phyloP scores from a whole-genome alignment of 192 early-diverging fungal genomes.

The Phlyctochytrium bullatum region DNA sequence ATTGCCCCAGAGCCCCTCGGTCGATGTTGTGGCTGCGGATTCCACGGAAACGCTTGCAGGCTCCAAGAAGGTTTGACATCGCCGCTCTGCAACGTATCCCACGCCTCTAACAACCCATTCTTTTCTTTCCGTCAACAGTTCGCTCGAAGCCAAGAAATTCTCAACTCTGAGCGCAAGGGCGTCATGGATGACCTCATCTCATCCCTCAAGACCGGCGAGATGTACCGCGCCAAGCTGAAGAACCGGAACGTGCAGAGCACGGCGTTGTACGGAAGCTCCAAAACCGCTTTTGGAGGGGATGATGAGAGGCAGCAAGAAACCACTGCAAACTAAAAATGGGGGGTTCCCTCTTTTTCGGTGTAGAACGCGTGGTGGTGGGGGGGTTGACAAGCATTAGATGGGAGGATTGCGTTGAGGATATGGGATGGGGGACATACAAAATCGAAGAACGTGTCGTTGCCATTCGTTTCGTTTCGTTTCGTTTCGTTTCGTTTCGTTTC shows the following conservation, averaged over 20 bases:
- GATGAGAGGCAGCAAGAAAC: no score
- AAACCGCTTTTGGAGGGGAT: background rate
- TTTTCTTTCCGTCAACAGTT: background rate
- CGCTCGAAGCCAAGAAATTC: conserved; percentile 6
- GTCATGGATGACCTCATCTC: conserved; percentile 40
- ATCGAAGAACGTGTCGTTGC: no score
- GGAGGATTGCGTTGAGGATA: no score
- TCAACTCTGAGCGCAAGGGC: conserved; percentile 28
- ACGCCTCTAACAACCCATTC: no score
- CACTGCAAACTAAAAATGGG: no score
- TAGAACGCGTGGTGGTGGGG: no score
- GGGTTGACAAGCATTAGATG: no score
- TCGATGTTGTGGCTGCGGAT: background rate
- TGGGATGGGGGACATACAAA: no score
- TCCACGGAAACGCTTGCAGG: background rate
- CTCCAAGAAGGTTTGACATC: background rate
- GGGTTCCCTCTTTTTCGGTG: no score
- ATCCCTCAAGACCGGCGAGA: conserved; percentile 33
- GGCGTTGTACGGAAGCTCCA: background rate
- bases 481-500: no score
- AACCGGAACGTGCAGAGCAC: background rate
- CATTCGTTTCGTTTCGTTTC: no score
- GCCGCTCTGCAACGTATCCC: no score
- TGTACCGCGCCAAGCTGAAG: conserved; percentile 19
- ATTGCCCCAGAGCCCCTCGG: background rate